Evolutionary conservation across 2,329 filamentous ascomycete species (phyloP).

Genomic region (Fusarium tuaranense): DNA sequence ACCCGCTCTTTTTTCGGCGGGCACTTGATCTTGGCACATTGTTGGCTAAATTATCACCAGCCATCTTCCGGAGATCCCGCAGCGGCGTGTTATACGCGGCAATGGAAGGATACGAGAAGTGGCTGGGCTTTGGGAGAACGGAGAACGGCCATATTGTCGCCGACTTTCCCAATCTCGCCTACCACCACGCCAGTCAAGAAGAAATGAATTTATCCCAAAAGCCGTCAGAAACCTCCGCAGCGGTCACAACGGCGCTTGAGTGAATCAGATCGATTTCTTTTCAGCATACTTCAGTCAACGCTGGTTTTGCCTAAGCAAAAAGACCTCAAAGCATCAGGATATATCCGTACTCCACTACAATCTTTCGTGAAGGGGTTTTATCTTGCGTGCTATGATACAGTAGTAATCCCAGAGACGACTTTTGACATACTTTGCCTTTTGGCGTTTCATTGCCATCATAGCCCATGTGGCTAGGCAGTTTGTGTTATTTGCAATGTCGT

Average conservation of each 20-base stretch:
- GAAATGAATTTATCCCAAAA: neutral
- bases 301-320: neutral
- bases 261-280: neutral
- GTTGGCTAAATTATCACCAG: conserved; percentile 2
- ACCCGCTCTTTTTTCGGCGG: neutral
- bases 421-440: neutral
- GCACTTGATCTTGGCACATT: neutral
- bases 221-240: neutral
- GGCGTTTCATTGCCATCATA: neutral
- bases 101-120: conserved; percentile 4
- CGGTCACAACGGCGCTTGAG: neutral
- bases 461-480: neutral
- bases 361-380: too few relatives aligned
- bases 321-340: neutral
- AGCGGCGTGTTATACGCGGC: neutral
- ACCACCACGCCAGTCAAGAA: neutral
- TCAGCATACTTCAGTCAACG: neutral
- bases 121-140: neutral
- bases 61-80: conserved; percentile 2
- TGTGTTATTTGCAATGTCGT: neutral
- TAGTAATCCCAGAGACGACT: too few relatives aligned
- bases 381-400: too few relatives aligned
- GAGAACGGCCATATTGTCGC: neutral
- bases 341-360: too few relatives aligned
- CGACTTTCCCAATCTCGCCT: neutral